Percentiles rank a stretch among this genome's conserved stretches.
Evolutionary conservation across 257 asterid genomes (phyloP).

Genomic region (Cynanchum wilfordii): DNA sequence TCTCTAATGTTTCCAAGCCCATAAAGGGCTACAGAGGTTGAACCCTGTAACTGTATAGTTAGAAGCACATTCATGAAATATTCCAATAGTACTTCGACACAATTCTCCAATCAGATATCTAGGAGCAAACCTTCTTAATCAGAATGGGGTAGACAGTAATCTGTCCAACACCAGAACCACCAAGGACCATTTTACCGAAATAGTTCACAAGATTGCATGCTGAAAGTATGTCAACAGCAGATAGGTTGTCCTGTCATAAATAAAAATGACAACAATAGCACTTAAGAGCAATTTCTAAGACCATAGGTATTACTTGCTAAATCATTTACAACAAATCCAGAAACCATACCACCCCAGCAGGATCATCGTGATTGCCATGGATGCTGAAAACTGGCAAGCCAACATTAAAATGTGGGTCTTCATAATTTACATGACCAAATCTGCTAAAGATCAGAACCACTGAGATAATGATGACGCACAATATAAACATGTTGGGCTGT

Average conservation of each 20-base stretch:
- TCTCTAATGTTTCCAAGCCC: constrained; percentile 99
- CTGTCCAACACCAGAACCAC: constrained; percentile 98
- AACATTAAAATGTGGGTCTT: constrained; percentile 99
- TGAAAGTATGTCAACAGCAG: constrained; percentile 97
- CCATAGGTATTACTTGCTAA: not conserved
- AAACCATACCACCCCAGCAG: constrained; percentile 97
- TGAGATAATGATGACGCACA: constrained; percentile 7
- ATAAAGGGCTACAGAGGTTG: constrained; percentile 90
- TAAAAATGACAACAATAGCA: constrained; percentile 20
- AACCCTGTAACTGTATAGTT: constrained; percentile 52
- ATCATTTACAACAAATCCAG: not conserved
- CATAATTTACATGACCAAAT: constrained; percentile 96
- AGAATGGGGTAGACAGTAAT: constrained; percentile 86
- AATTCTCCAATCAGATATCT: constrained; percentile 4
- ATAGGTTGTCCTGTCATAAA: constrained; percentile 88
- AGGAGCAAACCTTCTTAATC: constrained; percentile 60
- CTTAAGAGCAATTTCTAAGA: constrained; percentile 19
- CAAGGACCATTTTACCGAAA: constrained; percentile 94
- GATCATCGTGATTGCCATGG: constrained; percentile 99
- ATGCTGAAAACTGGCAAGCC: constrained; percentile 99
- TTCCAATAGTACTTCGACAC: not conserved
- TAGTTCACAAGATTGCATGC: constrained; percentile 98
- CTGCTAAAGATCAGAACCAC: constrained; percentile 33
- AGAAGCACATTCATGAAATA: constrained; percentile 13
- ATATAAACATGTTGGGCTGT: not conserved